Conservation (phyloP, 192 early-diverging fungal genomes). For the Coemansia sp. region DNA sequence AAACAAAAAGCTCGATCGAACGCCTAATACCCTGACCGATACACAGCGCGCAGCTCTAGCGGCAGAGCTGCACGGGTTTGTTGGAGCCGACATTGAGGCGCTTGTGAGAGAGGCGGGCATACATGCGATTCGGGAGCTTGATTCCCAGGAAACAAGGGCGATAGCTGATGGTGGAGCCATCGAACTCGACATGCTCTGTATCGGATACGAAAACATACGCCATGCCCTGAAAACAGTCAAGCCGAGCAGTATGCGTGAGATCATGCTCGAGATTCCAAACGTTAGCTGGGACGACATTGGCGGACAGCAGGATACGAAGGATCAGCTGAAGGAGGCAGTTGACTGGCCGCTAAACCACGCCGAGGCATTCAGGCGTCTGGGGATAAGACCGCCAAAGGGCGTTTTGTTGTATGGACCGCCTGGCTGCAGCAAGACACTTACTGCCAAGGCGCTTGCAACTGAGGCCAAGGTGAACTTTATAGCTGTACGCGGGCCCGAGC, state of each 20-base stretch:
- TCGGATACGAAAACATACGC: conserved; percentile 5
- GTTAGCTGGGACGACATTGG: conserved; percentile 94
- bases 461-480: conserved; percentile 97
- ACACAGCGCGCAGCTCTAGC: conserved; percentile 63
- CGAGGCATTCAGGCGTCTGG: conserved; percentile 81
- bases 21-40: conserved; percentile 66
- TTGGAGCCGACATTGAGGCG: conserved; percentile 94
- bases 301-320: conserved; percentile 88
- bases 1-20: conserved; percentile 60
- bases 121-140: conserved; percentile 62
- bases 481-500: conserved; percentile 97
- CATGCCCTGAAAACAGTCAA: conserved; percentile 20
- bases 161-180: not conserved
- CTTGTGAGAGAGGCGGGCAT: conserved; percentile 86
- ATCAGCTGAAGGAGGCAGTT: conserved; percentile 88
- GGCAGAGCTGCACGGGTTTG: conserved; percentile 81
- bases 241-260: conserved; percentile 51
- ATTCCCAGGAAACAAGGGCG: not conserved
- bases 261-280: conserved; percentile 89
- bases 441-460: conserved; percentile 96
- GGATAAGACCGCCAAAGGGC: conserved; percentile 95
- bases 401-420: conserved; percentile 98
- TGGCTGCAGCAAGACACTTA: conserved; percentile 96
- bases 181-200: not conserved
- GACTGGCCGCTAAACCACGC: conserved; percentile 98